These are phyloP conservation scores for Dipteronia sinensis DNA, from an alignment of 345 rosid genomes.

Conservation along the genomic window DNA sequence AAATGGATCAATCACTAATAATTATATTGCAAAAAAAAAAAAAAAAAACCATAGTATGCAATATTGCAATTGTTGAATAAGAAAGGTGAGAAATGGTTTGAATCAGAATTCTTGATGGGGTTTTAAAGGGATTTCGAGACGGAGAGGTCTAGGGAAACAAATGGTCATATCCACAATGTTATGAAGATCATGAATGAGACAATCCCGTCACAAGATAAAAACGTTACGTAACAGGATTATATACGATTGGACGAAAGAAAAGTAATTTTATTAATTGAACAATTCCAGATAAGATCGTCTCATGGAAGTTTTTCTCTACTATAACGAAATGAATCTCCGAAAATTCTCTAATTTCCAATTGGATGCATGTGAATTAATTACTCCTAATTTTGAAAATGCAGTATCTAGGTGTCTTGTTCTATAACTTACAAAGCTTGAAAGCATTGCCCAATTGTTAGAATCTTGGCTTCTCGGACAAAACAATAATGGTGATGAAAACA, in stretches of 20 bases:
- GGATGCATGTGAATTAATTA: background rate
- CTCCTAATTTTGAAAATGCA: background rate
- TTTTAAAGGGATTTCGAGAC: slow-evolving; percentile 7
- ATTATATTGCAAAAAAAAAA: background rate
- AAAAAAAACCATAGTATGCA: background rate
- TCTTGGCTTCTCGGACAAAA: background rate
- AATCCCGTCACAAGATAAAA: no score
- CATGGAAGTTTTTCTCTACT: background rate
- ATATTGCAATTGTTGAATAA: background rate
- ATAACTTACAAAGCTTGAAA: background rate
- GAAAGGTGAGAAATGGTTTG: slow-evolving; percentile 5
- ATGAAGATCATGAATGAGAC: background rate
- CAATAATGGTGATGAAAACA: background rate
- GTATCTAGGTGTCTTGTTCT: background rate
- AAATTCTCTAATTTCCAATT: background rate
- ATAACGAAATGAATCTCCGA: background rate
- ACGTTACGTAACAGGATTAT: background rate
- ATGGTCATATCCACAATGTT: background rate
- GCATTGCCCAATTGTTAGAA: background rate
- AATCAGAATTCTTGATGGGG: background rate
- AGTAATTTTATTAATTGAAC: no score
- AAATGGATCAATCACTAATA: background rate
- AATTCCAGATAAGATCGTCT: background rate
- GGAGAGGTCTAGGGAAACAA: slow-evolving; percentile 9
- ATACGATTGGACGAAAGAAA: background rate